These are phyloP conservation scores for Isatis lusitanica DNA, from an alignment of 441 rosid species.

Conservation along the genomic window DNA sequence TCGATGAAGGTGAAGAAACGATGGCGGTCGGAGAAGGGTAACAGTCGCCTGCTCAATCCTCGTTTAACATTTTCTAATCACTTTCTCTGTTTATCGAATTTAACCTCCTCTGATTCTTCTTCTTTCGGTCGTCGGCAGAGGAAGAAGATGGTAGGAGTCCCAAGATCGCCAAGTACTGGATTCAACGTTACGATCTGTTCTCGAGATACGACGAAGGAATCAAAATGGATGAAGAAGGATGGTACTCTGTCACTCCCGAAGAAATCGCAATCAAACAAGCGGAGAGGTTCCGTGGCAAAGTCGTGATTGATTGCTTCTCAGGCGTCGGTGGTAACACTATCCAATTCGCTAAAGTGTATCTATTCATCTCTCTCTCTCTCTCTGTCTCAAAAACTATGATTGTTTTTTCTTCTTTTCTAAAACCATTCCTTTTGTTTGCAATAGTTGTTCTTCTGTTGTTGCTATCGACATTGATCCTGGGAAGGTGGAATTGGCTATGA, in stretches of 20 bases:
- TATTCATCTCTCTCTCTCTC: not conserved
- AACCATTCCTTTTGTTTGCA: too few relatives aligned
- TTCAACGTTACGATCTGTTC: conserved; percentile 49
- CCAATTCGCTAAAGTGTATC: conserved; percentile 48
- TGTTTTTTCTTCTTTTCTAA: too few relatives aligned
- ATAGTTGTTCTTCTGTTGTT: conserved; percentile 45
- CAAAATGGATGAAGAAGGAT: conserved; percentile 51
- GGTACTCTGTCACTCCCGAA: conserved; percentile 53
- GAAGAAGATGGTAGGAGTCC: conserved; percentile 17
- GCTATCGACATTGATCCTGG: conserved; percentile 55
- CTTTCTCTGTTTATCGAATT: not conserved
- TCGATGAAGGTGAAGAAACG: conserved; percentile 3
- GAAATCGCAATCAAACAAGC: conserved; percentile 47
- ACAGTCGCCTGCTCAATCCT: not conserved
- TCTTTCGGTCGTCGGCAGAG: not conserved
- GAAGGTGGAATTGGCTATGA: conserved; percentile 39
- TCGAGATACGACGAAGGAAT: conserved; percentile 49
- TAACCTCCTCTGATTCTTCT: too few relatives aligned
- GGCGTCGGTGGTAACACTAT: conserved; percentile 60
- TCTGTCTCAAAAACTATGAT: not conserved
- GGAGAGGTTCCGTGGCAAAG: conserved; percentile 39
- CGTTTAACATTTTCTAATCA: not conserved
- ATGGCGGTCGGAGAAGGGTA: conserved; percentile 16
- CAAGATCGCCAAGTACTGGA: conserved; percentile 38
- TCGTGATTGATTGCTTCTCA: conserved; percentile 48